A percentile compares a stretch with the other conserved stretches of the same genome.
phyloP scores from a whole-genome alignment of 768 basidiomycete species.

The Russula earlei region DNA sequence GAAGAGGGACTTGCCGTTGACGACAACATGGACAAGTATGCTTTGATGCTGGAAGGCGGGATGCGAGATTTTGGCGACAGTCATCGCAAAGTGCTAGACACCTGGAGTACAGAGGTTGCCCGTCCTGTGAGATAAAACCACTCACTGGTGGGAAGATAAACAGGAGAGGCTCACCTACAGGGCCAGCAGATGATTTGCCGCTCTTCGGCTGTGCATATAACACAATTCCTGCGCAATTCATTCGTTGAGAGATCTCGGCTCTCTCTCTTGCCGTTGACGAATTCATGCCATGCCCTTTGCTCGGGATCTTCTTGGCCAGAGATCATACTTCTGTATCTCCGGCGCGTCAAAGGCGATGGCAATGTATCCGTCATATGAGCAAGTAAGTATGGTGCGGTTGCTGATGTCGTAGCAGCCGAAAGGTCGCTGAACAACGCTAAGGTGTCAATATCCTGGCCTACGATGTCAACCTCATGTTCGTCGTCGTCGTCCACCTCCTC shows the following conservation, averaged over 20 bases:
- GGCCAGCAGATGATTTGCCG: conserved; percentile 78
- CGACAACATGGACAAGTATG: conserved; percentile 64
- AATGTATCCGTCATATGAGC: conserved; percentile 42
- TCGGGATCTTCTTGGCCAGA: conserved; percentile 15
- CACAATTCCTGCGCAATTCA: conserved; percentile 38
- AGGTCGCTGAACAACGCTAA: conserved; percentile 48
- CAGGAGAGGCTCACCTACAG: conserved; percentile 45
- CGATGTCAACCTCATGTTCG: background rate
- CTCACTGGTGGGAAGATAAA: background rate
- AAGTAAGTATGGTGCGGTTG: conserved; percentile 37
- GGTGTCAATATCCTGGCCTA: conserved; percentile 27
- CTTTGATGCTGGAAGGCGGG: conserved; percentile 43
- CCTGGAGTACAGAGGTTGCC: conserved; percentile 9
- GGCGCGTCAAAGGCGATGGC: conserved; percentile 41
- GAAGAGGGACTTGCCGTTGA: conserved; percentile 27
- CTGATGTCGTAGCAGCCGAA: conserved; percentile 26
- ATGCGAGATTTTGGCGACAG: conserved; percentile 52
- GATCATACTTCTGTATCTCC: conserved; percentile 35
- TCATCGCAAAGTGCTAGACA: conserved; percentile 56
- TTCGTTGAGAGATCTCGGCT: conserved; percentile 6
- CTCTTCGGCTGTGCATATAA: conserved; percentile 60
- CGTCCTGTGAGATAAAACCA: background rate
- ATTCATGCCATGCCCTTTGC: conserved; percentile 26
- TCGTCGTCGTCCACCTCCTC: conserved; percentile 24
- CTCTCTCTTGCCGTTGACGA: conserved; percentile 26